Conservation (phyloP, 192 early-diverging fungal genomes). For the Backusella tarrabulga region DNA sequence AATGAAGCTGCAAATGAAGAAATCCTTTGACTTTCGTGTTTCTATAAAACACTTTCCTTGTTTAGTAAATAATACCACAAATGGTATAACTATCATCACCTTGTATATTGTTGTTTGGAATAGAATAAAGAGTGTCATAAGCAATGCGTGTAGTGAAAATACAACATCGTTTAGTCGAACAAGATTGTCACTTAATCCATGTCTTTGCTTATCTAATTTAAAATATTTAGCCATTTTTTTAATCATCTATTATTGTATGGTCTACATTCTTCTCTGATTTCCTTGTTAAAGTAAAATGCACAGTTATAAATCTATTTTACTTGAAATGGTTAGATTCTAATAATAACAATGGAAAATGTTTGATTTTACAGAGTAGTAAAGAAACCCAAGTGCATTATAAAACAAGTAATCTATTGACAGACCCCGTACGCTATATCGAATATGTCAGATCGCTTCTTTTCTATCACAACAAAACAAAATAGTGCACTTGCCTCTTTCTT, state of each 20-base stretch:
- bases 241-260: neutral
- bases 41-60: constrained; percentile 3
- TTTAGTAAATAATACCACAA: neutral
- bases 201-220: constrained; percentile 40
- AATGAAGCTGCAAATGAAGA: constrained; percentile 40
- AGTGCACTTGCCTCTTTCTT: constrained; percentile 52
- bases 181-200: constrained; percentile 59
- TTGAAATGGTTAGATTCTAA: neutral
- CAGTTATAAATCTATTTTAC: constrained; percentile 61
- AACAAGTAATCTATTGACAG: constrained; percentile 86
- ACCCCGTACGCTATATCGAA: constrained; percentile 59
- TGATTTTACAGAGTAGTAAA: constrained; percentile 65
- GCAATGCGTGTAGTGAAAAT: constrained; percentile 77
- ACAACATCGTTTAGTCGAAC: constrained; percentile 80
- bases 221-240: neutral
- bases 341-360: too few species aligned
- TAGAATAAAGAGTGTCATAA: constrained; percentile 55
- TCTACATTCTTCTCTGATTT: constrained; percentile 59
- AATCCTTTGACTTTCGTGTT: constrained; percentile 38
- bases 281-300: constrained; percentile 60
- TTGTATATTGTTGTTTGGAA: constrained; percentile 62
- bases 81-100: constrained; percentile 26
- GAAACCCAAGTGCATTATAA: constrained; percentile 79
- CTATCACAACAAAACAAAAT: neutral
- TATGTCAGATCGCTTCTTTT: neutral